phyloP scores from a whole-genome alignment of 148 eudicot genomes.

The Vaccinium darrowii region DNA sequence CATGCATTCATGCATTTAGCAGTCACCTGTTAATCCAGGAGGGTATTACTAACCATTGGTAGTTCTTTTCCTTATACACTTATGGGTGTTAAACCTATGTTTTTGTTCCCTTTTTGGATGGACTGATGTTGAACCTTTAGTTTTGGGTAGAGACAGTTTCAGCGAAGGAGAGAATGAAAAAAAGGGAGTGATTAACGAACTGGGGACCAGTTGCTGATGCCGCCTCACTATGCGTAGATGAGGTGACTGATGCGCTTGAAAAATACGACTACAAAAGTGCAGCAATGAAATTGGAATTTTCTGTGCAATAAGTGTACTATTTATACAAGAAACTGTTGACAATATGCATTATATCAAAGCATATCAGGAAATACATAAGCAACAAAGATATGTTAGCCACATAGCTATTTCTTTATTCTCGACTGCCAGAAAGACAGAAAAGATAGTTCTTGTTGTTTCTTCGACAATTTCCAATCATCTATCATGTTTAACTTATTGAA shows the following conservation, averaged over 20 bases:
- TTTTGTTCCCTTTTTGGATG: not conserved
- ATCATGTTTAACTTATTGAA: not conserved
- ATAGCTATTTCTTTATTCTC: not conserved
- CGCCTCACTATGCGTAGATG: not conserved
- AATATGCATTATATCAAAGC: not conserved
- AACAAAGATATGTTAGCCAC: not conserved
- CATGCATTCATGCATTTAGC: not conserved
- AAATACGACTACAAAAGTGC: not conserved
- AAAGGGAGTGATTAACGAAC: not conserved
- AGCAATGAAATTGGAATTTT: not conserved
- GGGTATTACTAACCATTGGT: not conserved
- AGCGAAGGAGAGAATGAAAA: not conserved
- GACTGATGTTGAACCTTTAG: constrained; percentile 1
- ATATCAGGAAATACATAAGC: not conserved
- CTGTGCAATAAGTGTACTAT: too few species aligned
- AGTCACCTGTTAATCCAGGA: not conserved
- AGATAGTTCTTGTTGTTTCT: not conserved
- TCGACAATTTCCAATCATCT: not conserved
- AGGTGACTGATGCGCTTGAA: not conserved
- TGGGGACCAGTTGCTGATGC: not conserved
- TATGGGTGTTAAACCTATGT: not conserved
- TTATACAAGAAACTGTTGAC: too few species aligned
- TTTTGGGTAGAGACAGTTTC: constrained; percentile 5
- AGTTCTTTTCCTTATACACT: not conserved
- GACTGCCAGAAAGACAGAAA: not conserved